Base-by-base conservation (phyloP, 305 asterid genomes). In the Fraxinus ornus region DNA sequence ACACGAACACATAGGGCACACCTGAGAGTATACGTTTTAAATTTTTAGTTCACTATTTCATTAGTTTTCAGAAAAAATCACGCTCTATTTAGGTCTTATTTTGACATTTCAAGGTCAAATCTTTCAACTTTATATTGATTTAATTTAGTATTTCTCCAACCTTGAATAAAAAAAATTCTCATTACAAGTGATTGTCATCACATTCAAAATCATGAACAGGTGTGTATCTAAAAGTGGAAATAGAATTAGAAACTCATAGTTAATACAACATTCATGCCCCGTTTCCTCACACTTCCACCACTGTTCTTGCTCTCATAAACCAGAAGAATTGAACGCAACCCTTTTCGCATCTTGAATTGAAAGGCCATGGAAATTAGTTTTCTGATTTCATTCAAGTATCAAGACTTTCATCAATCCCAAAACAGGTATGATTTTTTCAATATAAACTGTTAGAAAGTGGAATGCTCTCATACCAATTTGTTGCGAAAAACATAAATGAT, bases 201-300 rank as follows among this genome's bases (percentile, higher is more conserved):
- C 32, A 35, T 60, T 17, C 13, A 41, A 3, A 24, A 35, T 57
- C 62, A 62, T 0, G 72, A 64, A 64, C 13, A 62, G 9, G 1
- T 22, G 4, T 22, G 32, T 10, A 30, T n/a, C 28, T 0, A 75
- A 1, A 24, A 26, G 13, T 19, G 41, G 62, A 68, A 5, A 52
- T 1, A 80, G 72, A 71, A 76, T 37, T 39, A 76, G 26, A 22
- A 68, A 62, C 97, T 86, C 60, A 95, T 97, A 83, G 96, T 90
- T 88, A 95, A 90, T 77, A 95, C 84, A 1, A 95, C 99, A 94
- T 89, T 91, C 88, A 68, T 89, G 28, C 8, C 91, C 86, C 84
- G 87, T 70, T 66, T 83, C 3, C 71, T 80, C 73, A 60, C 79
- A 36, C 37, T 81, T 55, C n/a, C 70, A 26, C 24, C n/a, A 81